These are phyloP conservation scores for Penicillium palitans DNA, from an alignment of 2,329 filamentous ascomycete genomes.

Conservation along the genomic window DNA sequence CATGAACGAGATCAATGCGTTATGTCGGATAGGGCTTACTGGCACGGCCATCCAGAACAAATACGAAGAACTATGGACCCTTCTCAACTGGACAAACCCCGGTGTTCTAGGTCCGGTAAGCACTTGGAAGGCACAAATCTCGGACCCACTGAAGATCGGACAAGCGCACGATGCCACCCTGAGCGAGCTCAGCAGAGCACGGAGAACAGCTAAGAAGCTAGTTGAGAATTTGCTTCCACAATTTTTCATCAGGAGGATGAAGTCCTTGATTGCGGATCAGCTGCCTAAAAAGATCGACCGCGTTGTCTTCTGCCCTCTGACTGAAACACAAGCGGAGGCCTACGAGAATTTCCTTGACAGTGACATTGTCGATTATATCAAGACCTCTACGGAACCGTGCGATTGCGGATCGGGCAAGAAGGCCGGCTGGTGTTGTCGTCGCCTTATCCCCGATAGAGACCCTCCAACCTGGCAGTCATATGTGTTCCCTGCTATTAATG, in stretches of 20 bases:
- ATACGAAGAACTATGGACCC: slow-evolving; percentile 94
- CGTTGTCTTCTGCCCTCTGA: slow-evolving; percentile 92
- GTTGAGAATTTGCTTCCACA: slow-evolving; percentile 83
- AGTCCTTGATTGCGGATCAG: slow-evolving; percentile 86
- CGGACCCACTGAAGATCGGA: slow-evolving; percentile 76
- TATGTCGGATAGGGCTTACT: slow-evolving; percentile 89
- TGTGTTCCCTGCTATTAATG: slow-evolving; percentile 82
- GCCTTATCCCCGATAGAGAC: slow-evolving; percentile 59
- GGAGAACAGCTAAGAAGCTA: slow-evolving; percentile 79
- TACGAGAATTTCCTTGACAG: slow-evolving; percentile 81
- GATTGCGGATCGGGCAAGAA: slow-evolving; percentile 68
- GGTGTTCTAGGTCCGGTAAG: slow-evolving; percentile 66
- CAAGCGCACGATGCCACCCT: slow-evolving; percentile 91
- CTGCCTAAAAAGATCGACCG: slow-evolving; percentile 91
- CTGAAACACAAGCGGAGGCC: slow-evolving; percentile 73
- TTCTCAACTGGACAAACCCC: slow-evolving; percentile 95
- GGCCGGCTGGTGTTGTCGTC: slow-evolving; percentile 78
- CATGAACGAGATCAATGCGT: slow-evolving; percentile 85
- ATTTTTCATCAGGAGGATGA: slow-evolving; percentile 91
- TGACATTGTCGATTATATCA: slow-evolving; percentile 68
- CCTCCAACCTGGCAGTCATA: slow-evolving; percentile 64
- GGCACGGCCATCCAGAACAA: slow-evolving; percentile 98
- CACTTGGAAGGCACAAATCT: slow-evolving; percentile 78
- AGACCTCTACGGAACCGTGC: slow-evolving; percentile 66
- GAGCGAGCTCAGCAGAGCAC: slow-evolving; percentile 75